These are phyloP conservation scores for Globisporangium middletonii DNA, from an alignment of 352 stramenopile species.

Conservation along the genomic window DNA sequence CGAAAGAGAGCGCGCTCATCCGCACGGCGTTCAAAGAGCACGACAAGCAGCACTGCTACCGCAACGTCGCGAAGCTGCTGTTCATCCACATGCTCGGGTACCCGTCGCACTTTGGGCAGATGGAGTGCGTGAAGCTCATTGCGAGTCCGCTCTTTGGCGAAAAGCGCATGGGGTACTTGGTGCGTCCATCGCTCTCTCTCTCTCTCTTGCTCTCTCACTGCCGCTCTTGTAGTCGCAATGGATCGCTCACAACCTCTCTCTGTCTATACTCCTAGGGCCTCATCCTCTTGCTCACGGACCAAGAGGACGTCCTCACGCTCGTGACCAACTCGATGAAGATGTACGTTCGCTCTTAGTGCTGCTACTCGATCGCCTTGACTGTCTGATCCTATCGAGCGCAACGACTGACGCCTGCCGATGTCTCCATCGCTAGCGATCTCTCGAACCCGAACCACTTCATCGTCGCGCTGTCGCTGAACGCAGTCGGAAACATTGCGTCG, in stretches of 20 bases:
- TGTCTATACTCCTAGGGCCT: slow-evolving; percentile 52
- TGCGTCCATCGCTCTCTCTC: slow-evolving; percentile 12
- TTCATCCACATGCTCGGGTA: slow-evolving; percentile 99
- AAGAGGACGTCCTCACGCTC: slow-evolving; percentile 99
- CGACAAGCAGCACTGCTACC: slow-evolving; percentile 95
- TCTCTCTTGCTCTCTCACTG: background rate
- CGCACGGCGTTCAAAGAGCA: slow-evolving; percentile 98
- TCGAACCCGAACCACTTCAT: slow-evolving; percentile 95
- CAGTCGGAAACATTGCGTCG: slow-evolving; percentile 95
- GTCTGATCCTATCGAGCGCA: too few species aligned
- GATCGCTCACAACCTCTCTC: background rate
- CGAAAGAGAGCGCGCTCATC: slow-evolving; percentile 98
- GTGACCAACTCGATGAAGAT: slow-evolving; percentile 99
- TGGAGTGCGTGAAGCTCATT: slow-evolving; percentile 99
- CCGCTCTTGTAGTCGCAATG: background rate
- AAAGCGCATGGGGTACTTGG: slow-evolving; percentile 99
- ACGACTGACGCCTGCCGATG: background rate
- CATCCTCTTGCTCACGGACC: slow-evolving; percentile 97
- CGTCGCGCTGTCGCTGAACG: slow-evolving; percentile 93
- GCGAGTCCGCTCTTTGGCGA: slow-evolving; percentile 98
- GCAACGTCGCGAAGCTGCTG: slow-evolving; percentile 99
- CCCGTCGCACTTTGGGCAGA: slow-evolving; percentile 99
- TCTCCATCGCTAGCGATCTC: slow-evolving; percentile 65
- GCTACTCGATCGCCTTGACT: background rate
- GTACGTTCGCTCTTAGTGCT: slow-evolving; percentile 21